These are phyloP conservation scores for Pseudocercospora eumusae DNA, from an alignment of 2,329 filamentous ascomycete species.

Conservation along the genomic window DNA sequence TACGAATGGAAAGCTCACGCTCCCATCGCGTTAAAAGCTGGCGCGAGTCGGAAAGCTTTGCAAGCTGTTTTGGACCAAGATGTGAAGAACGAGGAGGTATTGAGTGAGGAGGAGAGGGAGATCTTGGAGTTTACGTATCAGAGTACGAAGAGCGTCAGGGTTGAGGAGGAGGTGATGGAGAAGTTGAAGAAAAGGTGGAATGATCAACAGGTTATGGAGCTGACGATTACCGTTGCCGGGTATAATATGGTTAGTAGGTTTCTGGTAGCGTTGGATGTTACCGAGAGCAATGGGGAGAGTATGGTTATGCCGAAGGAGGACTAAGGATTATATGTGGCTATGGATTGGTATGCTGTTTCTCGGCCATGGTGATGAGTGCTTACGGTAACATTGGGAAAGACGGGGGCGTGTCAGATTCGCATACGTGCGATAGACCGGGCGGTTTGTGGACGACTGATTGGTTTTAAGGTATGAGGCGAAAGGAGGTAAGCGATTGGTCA, in stretches of 20 bases:
- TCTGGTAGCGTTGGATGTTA: conserved; percentile 43
- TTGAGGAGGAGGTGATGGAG: conserved; percentile 37
- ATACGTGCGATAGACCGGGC: neutral
- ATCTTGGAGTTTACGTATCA: conserved; percentile 41
- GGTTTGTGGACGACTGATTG: neutral
- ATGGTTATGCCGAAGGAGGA: conserved; percentile 37
- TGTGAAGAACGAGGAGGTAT: conserved; percentile 24
- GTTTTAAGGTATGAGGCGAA: neutral
- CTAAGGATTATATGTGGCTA: neutral
- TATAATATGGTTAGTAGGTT: conserved; percentile 45
- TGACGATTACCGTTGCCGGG: conserved; percentile 41
- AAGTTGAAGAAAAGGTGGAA: conserved; percentile 37
- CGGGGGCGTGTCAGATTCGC: neutral
- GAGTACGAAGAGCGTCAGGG: conserved; percentile 38
- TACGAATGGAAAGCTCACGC: conserved; percentile 44
- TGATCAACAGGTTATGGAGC: conserved; percentile 41
- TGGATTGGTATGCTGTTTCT: neutral
- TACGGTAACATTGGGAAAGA: neutral
- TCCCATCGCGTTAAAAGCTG: conserved; percentile 38
- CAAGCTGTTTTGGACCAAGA: conserved; percentile 33
- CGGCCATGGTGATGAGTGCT: neutral
- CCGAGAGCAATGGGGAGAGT: conserved; percentile 41
- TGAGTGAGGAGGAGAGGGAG: conserved; percentile 37
- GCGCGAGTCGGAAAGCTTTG: conserved; percentile 31
- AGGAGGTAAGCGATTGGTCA: too few relatives aligned